Evolutionary conservation across 2,329 filamentous ascomycete species (phyloP).

Genomic region (Penicillium paneum): DNA sequence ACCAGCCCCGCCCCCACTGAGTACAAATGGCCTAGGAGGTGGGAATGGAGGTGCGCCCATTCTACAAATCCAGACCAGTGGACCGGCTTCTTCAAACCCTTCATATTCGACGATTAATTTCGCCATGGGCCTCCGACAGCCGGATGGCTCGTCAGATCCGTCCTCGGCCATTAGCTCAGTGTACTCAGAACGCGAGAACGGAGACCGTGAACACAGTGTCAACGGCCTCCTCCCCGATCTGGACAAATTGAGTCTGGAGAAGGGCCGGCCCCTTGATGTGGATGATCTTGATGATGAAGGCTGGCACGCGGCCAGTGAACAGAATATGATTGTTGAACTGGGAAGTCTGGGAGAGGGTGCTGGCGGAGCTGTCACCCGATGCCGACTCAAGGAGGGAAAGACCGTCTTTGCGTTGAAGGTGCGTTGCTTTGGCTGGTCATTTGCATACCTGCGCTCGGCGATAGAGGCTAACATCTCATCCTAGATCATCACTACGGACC

Average conservation of each 20-base stretch:
- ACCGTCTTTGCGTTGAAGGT: slow-evolving; percentile 97
- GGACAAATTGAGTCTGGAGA: slow-evolving; percentile 77
- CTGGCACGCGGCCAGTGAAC: slow-evolving; percentile 88
- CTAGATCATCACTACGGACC: slow-evolving; percentile 96
- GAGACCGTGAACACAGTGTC: slow-evolving; percentile 77
- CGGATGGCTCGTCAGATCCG: slow-evolving; percentile 70
- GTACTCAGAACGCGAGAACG: slow-evolving; percentile 75
- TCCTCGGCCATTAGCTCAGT: slow-evolving; percentile 83
- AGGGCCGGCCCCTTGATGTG: slow-evolving; percentile 79
- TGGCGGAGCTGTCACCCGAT: slow-evolving; percentile 89
- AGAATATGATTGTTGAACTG: slow-evolving; percentile 81
- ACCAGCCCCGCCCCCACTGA: slow-evolving; percentile 55
- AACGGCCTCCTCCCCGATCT: slow-evolving; percentile 73
- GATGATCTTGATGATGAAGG: slow-evolving; percentile 93
- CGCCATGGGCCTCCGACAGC: slow-evolving; percentile 64
- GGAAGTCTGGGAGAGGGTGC: slow-evolving; percentile 92
- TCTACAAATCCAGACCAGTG: slow-evolving; percentile 71
- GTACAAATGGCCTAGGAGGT: slow-evolving; percentile 74
- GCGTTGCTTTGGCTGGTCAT: slow-evolving; percentile 25
- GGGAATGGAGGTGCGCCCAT: slow-evolving; percentile 78
- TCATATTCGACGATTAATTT: slow-evolving; percentile 82
- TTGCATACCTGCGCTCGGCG: background rate
- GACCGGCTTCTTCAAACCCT: slow-evolving; percentile 72
- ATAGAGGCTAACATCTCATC: slow-evolving; percentile 17
- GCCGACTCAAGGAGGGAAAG: slow-evolving; percentile 83